Base-by-base conservation (phyloP, 495 filamentous ascomycete genomes). In the Amniculicola lignicola region DNA sequence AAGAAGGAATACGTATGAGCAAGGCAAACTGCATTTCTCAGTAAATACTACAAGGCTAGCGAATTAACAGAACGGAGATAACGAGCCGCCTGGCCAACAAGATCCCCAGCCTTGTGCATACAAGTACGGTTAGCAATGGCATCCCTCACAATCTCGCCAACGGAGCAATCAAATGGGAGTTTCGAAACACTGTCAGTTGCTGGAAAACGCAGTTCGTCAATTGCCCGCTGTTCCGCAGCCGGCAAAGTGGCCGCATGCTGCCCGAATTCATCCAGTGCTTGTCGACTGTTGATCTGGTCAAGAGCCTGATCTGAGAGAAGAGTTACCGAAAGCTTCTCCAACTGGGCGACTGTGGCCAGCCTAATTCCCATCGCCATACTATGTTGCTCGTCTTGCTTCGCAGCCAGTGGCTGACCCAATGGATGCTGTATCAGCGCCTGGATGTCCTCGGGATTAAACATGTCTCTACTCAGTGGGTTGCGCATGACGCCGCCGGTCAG, bases 381-480 rank as follows among this genome's bases (percentile, higher is more conserved):
- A 38, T 39, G 16, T 25, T 62, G 59, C 22, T 16, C 59, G 19
- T 54, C 22, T 38, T 52, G 46, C 31, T 53, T 21, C 16, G 44
- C 23, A 11, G 6, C 21, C 3, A 62, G 46, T 10, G 6, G 15
- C 16, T 48, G 5, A 29, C 70, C 70, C 2, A 71, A 57, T 9
- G 67, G 70, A 60, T 73, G 70, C 19, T 44, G 37, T 0, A 73
- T 31, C 19, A 73, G 72, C 7, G 51, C 33, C 2, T 54, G 41
- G 35, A 72, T 60, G 42, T 73, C 70, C 16, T 41, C 49, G n/a
- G 33, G 22, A 1, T 67, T 59, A 40, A 73, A 73, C 50, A 72
- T 60, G 21, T 64, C 40, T 23, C 51, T 57, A 45, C 62, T 67
- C 10, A 73, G 53, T 7, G 70, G 70, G 48, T 72, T 69, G 15